Evolutionary conservation across 106 monocot genomes (phyloP).

Genomic region (Allium cepa): DNA sequence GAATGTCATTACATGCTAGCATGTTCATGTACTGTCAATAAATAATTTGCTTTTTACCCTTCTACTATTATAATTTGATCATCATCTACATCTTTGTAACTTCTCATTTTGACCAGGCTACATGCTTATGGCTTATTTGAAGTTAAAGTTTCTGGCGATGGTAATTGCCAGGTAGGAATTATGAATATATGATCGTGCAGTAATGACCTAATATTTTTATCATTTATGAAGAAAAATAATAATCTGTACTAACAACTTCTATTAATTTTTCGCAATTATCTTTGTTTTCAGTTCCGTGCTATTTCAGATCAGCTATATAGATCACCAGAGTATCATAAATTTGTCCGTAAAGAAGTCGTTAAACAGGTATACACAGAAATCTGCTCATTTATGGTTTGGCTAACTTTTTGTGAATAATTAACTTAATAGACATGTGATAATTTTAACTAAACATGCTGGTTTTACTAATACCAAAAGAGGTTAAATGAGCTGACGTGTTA

Average conservation of each 20-base stretch:
- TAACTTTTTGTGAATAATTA: too few relatives aligned
- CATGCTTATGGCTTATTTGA: conserved; percentile 75
- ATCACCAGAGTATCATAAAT: conserved; percentile 79
- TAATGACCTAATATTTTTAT: neutral
- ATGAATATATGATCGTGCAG: neutral
- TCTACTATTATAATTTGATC: neutral
- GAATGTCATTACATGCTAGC: neutral
- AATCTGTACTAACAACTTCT: neutral
- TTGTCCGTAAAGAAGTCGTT: conserved; percentile 75
- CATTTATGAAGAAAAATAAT: neutral
- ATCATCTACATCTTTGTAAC: neutral
- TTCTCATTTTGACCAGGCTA: conserved; percentile 43
- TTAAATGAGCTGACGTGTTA: too few relatives aligned
- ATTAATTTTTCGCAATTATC: neutral
- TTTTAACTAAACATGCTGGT: too few relatives aligned
- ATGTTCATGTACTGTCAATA: neutral
- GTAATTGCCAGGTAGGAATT: conserved; percentile 82
- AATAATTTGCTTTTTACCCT: neutral
- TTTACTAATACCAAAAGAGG: too few relatives aligned
- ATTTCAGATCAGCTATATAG: conserved; percentile 87
- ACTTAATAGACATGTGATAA: too few relatives aligned
- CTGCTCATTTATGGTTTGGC: neutral
- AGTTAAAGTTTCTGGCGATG: conserved; percentile 91
- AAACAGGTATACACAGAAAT: conserved; percentile 56
- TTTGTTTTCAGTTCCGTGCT: conserved; percentile 69